These are phyloP conservation scores for Nothophytophthora sp. DNA, from an alignment of 352 stramenopile species.

Conservation along the genomic window DNA sequence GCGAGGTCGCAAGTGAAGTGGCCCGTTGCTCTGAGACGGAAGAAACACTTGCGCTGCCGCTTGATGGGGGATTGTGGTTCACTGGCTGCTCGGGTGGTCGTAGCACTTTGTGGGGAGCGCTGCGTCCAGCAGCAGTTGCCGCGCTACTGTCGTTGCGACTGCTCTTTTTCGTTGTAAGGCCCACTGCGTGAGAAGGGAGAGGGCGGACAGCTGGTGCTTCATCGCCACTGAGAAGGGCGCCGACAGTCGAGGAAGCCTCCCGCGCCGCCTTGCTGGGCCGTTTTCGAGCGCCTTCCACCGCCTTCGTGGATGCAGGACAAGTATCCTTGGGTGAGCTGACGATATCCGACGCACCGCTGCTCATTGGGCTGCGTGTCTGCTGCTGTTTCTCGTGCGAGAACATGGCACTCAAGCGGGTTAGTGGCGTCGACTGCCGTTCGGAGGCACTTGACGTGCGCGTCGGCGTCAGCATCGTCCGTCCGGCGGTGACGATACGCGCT, in stretches of 20 bases:
- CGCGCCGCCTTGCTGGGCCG: slow-evolving; percentile 11
- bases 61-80: too few species aligned
- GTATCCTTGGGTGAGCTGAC: slow-evolving; percentile 5
- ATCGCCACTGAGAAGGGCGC: slow-evolving; percentile 3
- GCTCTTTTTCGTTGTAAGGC: slow-evolving; percentile 5
- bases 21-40: background rate
- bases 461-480: slow-evolving; percentile 24
- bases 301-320: slow-evolving; percentile 10
- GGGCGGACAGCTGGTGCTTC: slow-evolving; percentile 8
- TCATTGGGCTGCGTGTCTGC: slow-evolving; percentile 32
- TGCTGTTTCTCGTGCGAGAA: slow-evolving; percentile 34
- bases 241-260: slow-evolving; percentile 10
- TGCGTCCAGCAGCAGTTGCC: slow-evolving; percentile 11
- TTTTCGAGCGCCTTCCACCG: slow-evolving; percentile 12
- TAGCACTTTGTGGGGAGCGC: too few species aligned
- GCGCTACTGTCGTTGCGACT: slow-evolving; percentile 3
- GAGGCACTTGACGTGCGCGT: slow-evolving; percentile 16
- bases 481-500: slow-evolving; percentile 12
- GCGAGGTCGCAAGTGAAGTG: background rate
- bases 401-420: slow-evolving; percentile 37
- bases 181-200: slow-evolving; percentile 6
- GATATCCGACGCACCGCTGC: slow-evolving; percentile 13
- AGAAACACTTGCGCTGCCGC: too few species aligned
- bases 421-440: slow-evolving; percentile 20
- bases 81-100: too few species aligned